Evolutionary conservation across 345 rosid genomes (phyloP).

Genomic region (Odontarrhena argentea): DNA sequence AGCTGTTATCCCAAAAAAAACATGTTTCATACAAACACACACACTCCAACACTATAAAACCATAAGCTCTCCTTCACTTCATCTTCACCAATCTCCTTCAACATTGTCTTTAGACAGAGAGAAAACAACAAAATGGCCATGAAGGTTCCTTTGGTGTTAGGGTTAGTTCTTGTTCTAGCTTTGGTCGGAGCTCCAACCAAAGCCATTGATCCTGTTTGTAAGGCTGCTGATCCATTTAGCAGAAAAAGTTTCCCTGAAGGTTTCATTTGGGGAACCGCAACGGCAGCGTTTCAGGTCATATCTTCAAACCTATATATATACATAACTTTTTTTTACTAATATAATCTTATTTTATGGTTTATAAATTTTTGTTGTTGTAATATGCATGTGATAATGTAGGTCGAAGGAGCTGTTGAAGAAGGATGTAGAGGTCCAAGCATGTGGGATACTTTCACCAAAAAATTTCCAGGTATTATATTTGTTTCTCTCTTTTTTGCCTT

Average conservation of each 20-base stretch:
- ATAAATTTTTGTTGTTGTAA: not conserved
- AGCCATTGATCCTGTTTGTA: constrained; percentile 35
- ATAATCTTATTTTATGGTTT: not conserved
- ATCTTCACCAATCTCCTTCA: constrained; percentile 2
- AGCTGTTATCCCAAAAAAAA: too few species aligned
- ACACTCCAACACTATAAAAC: too few species aligned
- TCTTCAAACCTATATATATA: not conserved
- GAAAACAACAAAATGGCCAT: constrained; percentile 6
- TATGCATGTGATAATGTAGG: constrained; percentile 6
- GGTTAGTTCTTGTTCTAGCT: constrained; percentile 31
- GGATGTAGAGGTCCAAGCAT: constrained; percentile 45
- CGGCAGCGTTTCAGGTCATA: constrained; percentile 41
- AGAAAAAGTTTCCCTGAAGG: constrained; percentile 39
- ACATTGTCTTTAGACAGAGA: constrained; percentile 13
- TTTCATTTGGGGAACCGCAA: constrained; percentile 41
- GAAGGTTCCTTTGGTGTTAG: constrained; percentile 34
- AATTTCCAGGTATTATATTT: constrained; percentile 20
- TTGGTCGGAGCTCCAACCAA: constrained; percentile 34
- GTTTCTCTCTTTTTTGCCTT: too few species aligned
- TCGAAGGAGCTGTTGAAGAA: constrained; percentile 41
- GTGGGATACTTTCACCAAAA: constrained; percentile 38
- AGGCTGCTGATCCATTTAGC: too few species aligned
- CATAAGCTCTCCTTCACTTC: too few species aligned
- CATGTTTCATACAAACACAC: too few species aligned
- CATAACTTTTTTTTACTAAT: not conserved